phyloP scores from a whole-genome alignment of 1,139 yeast genomes.

The Kazachstania sp. region DNA sequence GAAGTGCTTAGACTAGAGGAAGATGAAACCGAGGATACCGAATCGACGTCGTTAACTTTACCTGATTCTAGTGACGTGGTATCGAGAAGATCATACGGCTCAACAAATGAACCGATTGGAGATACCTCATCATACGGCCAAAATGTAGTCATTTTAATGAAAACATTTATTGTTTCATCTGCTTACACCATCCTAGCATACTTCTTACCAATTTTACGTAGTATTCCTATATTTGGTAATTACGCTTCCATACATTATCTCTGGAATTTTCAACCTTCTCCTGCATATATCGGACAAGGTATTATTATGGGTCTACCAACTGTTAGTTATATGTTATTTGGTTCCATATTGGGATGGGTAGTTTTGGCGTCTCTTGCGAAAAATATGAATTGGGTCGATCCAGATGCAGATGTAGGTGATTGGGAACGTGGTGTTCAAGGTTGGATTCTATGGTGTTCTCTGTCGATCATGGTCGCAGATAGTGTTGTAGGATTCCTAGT shows the following conservation, averaged over 20 bases:
- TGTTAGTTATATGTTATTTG: constrained; percentile 82
- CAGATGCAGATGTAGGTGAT: constrained; percentile 71
- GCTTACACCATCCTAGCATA: constrained; percentile 62
- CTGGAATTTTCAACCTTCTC: constrained; percentile 92
- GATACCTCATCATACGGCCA: constrained; percentile 37
- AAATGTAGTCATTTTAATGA: constrained; percentile 49
- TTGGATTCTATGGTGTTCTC: constrained; percentile 92
- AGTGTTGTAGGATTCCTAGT: constrained; percentile 74
- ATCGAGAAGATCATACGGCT: constrained; percentile 1
- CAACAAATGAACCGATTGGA: constrained; percentile 12
- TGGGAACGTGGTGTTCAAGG: constrained; percentile 95
- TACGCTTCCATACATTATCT: constrained; percentile 56
- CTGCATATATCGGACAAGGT: constrained; percentile 96
- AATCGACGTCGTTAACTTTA: neutral
- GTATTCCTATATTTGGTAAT: constrained; percentile 68
- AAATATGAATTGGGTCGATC: constrained; percentile 63
- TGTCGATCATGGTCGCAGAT: constrained; percentile 90
- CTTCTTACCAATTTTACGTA: constrained; percentile 60
- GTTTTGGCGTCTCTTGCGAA: constrained; percentile 74
- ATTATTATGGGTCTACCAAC: constrained; percentile 95
- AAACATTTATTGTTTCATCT: constrained; percentile 65
- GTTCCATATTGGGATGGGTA: constrained; percentile 88
- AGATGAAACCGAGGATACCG: constrained; percentile 6
- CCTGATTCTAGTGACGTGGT: neutral
- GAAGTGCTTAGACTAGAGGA: constrained; percentile 26